These are phyloP conservation scores for Papilionanthe hybrid DNA, from an alignment of 116 monocot species.

Conservation along the genomic window DNA sequence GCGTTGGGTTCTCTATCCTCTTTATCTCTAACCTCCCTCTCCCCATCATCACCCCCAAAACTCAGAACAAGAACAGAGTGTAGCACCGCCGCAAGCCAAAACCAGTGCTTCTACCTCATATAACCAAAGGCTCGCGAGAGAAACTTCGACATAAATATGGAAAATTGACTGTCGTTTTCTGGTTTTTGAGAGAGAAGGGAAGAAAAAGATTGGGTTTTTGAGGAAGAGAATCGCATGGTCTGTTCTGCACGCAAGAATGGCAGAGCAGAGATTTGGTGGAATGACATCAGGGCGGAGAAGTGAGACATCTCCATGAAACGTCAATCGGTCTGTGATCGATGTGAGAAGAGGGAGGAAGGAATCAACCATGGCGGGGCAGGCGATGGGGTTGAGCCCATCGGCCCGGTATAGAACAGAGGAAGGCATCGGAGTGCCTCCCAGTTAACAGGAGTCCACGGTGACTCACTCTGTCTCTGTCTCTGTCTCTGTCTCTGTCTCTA, in stretches of 20 bases:
- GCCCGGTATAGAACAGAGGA: neutral
- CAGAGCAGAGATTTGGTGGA: neutral
- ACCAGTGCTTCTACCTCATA: neutral
- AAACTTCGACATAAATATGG: constrained; percentile 7
- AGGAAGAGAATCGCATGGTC: neutral
- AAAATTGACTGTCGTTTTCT: neutral
- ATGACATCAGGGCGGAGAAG: neutral
- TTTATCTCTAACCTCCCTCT: constrained; percentile 66
- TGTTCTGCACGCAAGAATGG: constrained; percentile 5
- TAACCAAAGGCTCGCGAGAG: neutral
- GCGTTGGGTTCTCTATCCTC: constrained; percentile 62
- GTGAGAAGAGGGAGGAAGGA: neutral
- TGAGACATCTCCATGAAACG: constrained; percentile 1
- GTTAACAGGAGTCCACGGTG: neutral
- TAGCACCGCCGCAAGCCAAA: neutral
- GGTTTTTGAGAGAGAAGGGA: neutral
- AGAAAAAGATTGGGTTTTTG: neutral
- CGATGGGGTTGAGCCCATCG: neutral
- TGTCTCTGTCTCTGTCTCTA: neutral
- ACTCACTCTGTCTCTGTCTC: neutral
- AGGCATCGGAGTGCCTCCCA: neutral
- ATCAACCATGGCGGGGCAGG: neutral
- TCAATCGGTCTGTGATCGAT: neutral
- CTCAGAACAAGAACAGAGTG: neutral
- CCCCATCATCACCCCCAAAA: constrained; percentile 28